Base-by-base conservation (phyloP, 495 filamentous ascomycete genomes). In the Talaromyces borbonicus region DNA sequence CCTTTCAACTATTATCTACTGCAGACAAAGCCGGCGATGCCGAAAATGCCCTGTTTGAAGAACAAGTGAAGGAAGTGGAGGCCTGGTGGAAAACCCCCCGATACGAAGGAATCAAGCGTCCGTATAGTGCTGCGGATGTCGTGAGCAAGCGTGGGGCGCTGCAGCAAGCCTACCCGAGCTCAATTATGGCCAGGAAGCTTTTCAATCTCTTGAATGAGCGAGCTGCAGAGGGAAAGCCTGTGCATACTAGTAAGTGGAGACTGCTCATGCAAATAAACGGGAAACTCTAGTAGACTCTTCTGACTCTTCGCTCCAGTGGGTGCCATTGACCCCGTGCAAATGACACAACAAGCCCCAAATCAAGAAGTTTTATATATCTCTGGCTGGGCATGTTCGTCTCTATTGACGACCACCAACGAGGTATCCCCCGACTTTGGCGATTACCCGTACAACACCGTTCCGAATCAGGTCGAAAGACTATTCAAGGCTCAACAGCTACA, bases 391-490 rank as follows among this genome's bases (percentile, higher is more conserved):
- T 97, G 93, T 66, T 95, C 88, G 0, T 88, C 87, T 4, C 74
- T 95, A 9, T 70, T 98, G 18, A 97, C 93, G 0, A 83, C 78
- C 1, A 96, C 92, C 18, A 96, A 98, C 66, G 92, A 98, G 61
- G 92, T 98, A 3, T 94, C 87, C 1, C 83, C 92, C 5, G 92
- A 98, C 59, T 93, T 98, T 59, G 92, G 92, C 49, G 92, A 98
- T 59, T 98, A 98, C 63, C 92, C 92, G 2, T 98, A 98, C 65
- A 95, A 96, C 58, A 98, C 92, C 0, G 92, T 98, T 4, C 92
- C 92, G 12, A 98, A 97, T 64, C 92, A 98, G 63, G 92, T 98
- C 8, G 87, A 98, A 66, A 75, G 92, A 48, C 63, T 98, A 47
- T 87, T 90, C 68, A 97, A 97, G 66, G 93, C 92, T 4, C 92